phyloP scores from a whole-genome alignment of 2,329 filamentous ascomycete species.

The Cercospora sesami region DNA sequence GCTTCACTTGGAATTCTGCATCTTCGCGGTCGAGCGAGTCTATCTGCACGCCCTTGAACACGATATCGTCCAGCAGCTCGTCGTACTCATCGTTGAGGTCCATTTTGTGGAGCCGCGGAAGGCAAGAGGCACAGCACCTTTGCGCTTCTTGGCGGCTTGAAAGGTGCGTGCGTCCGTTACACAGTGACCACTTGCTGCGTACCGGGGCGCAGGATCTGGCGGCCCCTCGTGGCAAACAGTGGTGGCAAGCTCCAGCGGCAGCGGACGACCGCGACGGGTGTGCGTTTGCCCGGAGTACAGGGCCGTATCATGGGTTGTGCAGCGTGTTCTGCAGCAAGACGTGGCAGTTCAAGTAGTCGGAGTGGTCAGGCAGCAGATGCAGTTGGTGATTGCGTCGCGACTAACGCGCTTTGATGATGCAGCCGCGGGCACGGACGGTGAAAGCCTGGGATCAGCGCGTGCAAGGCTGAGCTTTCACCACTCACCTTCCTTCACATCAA shows the following conservation, averaged over 20 bases:
- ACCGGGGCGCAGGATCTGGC: not conserved
- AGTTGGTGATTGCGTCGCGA: not conserved
- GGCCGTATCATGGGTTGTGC: not conserved
- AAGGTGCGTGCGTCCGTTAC: not conserved
- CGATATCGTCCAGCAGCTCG: conserved; percentile 40
- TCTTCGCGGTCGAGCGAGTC: conserved; percentile 36
- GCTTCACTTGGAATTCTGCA: conserved; percentile 33
- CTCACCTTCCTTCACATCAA: not conserved
- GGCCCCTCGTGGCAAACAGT: conserved; percentile 8
- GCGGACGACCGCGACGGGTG: not conserved
- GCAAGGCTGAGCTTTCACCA: not conserved
- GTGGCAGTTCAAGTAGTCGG: not conserved
- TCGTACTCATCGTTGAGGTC: conserved; percentile 10
- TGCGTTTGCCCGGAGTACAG: not conserved
- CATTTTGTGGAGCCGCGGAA: not conserved
- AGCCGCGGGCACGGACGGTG: not conserved
- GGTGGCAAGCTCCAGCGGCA: not conserved
- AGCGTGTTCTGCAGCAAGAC: not conserved
- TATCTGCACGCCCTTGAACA: conserved; percentile 36
- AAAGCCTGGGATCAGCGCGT: not conserved
- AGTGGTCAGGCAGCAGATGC: not conserved
- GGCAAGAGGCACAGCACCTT: not conserved
- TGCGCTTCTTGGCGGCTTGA: not conserved
- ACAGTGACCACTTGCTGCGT: not conserved
- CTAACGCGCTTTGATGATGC: not conserved